Evolutionary conservation across 192 early-diverging fungal species (phyloP), one percentile per base, ranked within the genome.

Genomic region (Backusella morwellensis): DNA sequence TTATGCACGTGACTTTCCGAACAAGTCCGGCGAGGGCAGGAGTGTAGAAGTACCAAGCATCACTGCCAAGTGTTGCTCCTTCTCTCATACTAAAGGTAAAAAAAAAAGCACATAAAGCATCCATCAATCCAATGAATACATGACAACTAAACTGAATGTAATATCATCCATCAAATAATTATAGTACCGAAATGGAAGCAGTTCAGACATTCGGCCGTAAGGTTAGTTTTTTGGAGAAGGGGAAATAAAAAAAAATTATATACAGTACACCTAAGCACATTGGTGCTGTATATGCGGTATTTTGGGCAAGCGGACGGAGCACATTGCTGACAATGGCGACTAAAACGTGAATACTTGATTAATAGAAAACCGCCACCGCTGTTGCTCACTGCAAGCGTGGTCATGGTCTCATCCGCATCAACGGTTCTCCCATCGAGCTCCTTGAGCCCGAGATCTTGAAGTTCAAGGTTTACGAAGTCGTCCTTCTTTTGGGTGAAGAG

Each of bases 301-400:
- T 59, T 23, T 21, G 32, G 32, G 32, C 32, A 32, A 32, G 32
- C 32, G 32, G 32, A 32, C 3, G 23, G 17, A 23, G 21, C 21
- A 63, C 9, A 23, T 23, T 11, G 56, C 2, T 63, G 26, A 23
- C 21, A 14, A 2, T 63, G 21, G 26, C 56, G 11, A 29, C 21
- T 29, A 29, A 29, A 63, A 14, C 5, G n/a, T 35, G 21, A 36
- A 34, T 6, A 36, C 38, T 54, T 56, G 26, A 4, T 2, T 52
- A 32, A 71, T 40, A 89, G 95, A 99, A 99, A 93, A 99, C 97
- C 88, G 98, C 98, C 86, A 98, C 96, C 69, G 98, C 98, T 83
- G 98, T 99, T 81, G 98, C 98, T 83, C 92, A 96, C 91, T 96
- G 94, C 95, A 99, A 98, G 95, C 92, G 92, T 88, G 98, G 98